Percentiles rank a stretch among this genome's conserved stretches.
phyloP scores from a whole-genome alignment of 2,329 filamentous ascomycete genomes.

The Botrytis porri region DNA sequence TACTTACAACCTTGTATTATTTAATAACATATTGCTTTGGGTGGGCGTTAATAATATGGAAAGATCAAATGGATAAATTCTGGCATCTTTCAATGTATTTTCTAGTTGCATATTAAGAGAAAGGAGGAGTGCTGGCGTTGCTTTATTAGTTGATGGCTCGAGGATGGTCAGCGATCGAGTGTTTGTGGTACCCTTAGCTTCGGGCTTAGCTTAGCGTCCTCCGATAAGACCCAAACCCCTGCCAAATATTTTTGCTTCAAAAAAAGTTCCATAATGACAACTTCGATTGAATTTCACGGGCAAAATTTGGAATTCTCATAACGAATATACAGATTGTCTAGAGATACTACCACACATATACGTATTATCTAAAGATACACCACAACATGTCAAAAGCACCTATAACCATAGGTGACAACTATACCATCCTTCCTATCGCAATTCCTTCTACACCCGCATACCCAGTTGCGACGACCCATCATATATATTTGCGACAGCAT shows the following conservation, averaged over 20 bases:
- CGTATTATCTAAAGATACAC: neutral
- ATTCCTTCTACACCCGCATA: constrained; percentile 53
- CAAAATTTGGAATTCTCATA: neutral
- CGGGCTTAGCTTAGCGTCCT: constrained; percentile 25
- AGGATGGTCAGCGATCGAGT: constrained; percentile 3
- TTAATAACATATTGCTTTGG: neutral
- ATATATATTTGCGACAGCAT: constrained; percentile 83
- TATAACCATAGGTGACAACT: constrained; percentile 27
- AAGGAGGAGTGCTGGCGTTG: neutral
- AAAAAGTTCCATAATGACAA: constrained; percentile 20
- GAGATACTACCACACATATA: neutral
- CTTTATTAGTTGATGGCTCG: constrained; percentile 7
- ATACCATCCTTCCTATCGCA: constrained; percentile 34
- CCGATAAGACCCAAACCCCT: constrained; percentile 34
- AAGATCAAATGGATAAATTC: constrained; percentile 6
- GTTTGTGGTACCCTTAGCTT: constrained; percentile 7
- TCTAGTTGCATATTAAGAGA: neutral
- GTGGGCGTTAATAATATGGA: neutral
- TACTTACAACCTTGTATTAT: neutral
- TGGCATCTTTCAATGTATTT: constrained; percentile 3
- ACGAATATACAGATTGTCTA: neutral
- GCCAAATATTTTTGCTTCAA: constrained; percentile 22
- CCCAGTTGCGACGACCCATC: constrained; percentile 64
- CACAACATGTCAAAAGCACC: constrained; percentile 29
- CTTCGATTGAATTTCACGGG: neutral